Evolutionary conservation across 2,329 filamentous ascomycete genomes (phyloP).

Genomic region (Tolypocladium sp.): DNA sequence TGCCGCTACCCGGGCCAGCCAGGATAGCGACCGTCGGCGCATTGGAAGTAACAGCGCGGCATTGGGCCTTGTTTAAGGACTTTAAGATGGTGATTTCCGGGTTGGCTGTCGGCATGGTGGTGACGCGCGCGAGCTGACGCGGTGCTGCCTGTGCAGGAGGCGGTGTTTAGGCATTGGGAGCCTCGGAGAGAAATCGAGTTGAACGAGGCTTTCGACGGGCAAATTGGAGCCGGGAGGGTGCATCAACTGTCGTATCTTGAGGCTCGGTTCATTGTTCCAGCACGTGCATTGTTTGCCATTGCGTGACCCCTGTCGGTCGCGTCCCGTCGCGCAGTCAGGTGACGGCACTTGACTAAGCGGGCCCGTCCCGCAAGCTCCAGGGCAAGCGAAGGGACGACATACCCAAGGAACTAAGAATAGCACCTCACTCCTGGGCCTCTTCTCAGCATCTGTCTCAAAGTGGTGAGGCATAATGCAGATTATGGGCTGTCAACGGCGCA

Average conservation of each 20-base stretch:
- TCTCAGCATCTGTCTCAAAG: not conserved
- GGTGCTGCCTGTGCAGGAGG: not conserved
- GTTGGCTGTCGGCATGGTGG: constrained; percentile 15
- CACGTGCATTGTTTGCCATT: not conserved
- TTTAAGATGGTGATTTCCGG: constrained; percentile 28
- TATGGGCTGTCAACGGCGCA: not conserved
- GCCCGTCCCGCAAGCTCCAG: no score
- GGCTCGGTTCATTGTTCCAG: not conserved
- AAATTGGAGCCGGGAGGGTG: not conserved
- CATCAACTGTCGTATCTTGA: not conserved
- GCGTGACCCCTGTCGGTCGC: not conserved
- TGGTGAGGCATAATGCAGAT: not conserved
- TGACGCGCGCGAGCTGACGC: constrained; percentile 4
- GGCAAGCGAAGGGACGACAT: no score
- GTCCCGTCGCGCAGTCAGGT: constrained; percentile 1
- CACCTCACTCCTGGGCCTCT: not conserved
- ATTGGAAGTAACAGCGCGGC: constrained; percentile 43
- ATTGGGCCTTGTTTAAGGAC: constrained; percentile 46
- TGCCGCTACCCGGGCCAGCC: constrained; percentile 65
- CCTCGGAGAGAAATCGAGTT: not conserved
- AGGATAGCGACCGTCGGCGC: constrained; percentile 54
- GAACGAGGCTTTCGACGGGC: not conserved
- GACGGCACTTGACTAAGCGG: not conserved
- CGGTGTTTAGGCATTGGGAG: not conserved
- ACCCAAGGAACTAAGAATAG: not conserved